A percentile compares a stretch with the other conserved stretches of the same genome.
Conservation (phyloP, 139 green algal species). For the Pseudopediastrum boryanum region DNA sequence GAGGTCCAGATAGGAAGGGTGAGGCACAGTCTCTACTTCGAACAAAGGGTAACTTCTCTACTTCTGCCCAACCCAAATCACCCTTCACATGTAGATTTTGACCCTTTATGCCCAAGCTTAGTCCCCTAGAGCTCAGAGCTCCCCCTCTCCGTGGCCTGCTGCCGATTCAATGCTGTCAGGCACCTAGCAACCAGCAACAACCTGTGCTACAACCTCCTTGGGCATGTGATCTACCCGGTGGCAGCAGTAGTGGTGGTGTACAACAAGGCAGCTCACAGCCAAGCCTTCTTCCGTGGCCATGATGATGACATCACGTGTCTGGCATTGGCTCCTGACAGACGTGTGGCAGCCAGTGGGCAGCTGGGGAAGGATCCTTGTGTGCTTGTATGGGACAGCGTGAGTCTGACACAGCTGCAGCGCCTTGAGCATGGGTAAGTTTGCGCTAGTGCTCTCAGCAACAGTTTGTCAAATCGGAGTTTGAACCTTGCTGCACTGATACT, state of each 20-base stretch:
- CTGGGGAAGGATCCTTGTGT: conserved; percentile 54
- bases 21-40: neutral
- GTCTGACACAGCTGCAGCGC: neutral
- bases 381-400: conserved; percentile 32
- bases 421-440: conserved; percentile 27
- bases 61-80: neutral
- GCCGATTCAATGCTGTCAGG: conserved; percentile 22
- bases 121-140: neutral
- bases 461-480: neutral
- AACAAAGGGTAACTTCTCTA: neutral
- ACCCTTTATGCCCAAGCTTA: neutral
- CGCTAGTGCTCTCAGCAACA: neutral
- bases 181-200: conserved; percentile 58
- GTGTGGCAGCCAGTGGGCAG: conserved; percentile 56
- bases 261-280: conserved; percentile 41
- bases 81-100: neutral
- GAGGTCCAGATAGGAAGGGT: no score
- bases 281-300: conserved; percentile 53
- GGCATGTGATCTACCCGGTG: conserved; percentile 61
- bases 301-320: conserved; percentile 77
- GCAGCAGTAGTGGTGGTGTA: conserved; percentile 75
- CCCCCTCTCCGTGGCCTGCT: neutral
- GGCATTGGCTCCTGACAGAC: conserved; percentile 46
- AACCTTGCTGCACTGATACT: neutral
- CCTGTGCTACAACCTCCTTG: conserved; percentile 54